These are phyloP conservation scores for Tirmania nivea DNA, from an alignment of 495 filamentous ascomycete genomes.

Conservation along the genomic window DNA sequence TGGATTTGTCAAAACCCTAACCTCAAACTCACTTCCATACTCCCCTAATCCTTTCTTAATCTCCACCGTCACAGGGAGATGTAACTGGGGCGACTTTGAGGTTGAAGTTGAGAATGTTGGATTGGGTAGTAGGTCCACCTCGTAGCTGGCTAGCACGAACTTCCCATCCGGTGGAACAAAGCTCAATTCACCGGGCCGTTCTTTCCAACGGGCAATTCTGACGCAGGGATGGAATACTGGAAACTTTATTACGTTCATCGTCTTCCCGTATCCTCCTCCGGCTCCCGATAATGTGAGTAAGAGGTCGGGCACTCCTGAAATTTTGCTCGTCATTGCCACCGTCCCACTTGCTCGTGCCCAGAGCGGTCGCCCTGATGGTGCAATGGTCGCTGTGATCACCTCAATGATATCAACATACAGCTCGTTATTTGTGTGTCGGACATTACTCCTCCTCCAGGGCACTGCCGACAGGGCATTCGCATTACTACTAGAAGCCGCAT, in stretches of 20 bases:
- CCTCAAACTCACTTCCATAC: slow-evolving; percentile 66
- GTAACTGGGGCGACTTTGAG: slow-evolving; percentile 33
- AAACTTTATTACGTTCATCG: slow-evolving; percentile 44
- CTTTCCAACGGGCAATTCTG: slow-evolving; percentile 61
- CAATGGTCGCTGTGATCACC: slow-evolving; percentile 62
- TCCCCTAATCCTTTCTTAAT: slow-evolving; percentile 58
- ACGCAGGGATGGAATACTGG: slow-evolving; percentile 96
- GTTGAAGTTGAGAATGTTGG: slow-evolving; percentile 8
- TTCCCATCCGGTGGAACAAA: slow-evolving; percentile 90
- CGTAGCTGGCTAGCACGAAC: slow-evolving; percentile 88
- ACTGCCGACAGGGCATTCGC: slow-evolving; percentile 32
- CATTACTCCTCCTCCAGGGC: slow-evolving; percentile 79
- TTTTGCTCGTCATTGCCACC: slow-evolving; percentile 83
- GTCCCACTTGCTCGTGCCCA: slow-evolving; percentile 77
- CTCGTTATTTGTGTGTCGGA: slow-evolving; percentile 90
- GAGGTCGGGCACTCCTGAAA: slow-evolving; percentile 84
- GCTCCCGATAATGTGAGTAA: slow-evolving; percentile 56
- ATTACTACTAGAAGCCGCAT: background rate
- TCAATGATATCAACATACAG: slow-evolving; percentile 94
- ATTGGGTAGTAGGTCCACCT: slow-evolving; percentile 68
- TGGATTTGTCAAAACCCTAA: slow-evolving; percentile 48
- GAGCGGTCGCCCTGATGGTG: slow-evolving; percentile 70
- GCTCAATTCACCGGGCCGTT: slow-evolving; percentile 69
- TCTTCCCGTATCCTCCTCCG: slow-evolving; percentile 30
- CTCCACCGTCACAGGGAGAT: slow-evolving; percentile 61